phyloP scores from a whole-genome alignment of 306 rosid species.

The Gleditsia sinensis region DNA sequence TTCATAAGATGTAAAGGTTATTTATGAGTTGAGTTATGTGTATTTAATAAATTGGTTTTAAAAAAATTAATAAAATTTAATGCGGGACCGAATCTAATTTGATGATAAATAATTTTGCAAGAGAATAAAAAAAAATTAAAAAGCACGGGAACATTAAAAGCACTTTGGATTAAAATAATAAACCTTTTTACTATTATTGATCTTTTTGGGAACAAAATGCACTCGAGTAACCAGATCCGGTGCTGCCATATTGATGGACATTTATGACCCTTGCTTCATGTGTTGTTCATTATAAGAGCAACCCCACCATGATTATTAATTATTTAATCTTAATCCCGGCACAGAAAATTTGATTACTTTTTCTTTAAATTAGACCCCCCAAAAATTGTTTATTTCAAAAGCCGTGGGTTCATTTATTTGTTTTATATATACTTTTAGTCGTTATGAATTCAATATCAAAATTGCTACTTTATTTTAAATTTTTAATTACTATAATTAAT shows the following conservation, averaged over 20 bases:
- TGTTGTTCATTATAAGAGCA: conserved; percentile 30
- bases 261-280: conserved; percentile 34
- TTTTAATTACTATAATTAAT: neutral
- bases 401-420: neutral
- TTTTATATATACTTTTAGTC: too few relatives aligned
- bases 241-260: conserved; percentile 34
- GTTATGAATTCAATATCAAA: neutral
- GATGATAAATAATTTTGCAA: neutral
- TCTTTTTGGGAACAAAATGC: conserved; percentile 14
- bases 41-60: too few relatives aligned
- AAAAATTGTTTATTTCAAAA: neutral
- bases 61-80: too few relatives aligned
- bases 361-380: neutral
- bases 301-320: conserved; percentile 23
- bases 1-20: too few relatives aligned
- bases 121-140: neutral
- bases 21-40: too few relatives aligned
- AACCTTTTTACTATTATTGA: neutral
- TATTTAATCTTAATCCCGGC: conserved; percentile 7
- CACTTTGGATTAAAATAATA: conserved; percentile 15
- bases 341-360: conserved; percentile 25
- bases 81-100: neutral
- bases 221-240: conserved; percentile 33
- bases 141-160: conserved; percentile 29
- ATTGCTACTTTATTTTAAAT: neutral